Base-by-base conservation (phyloP, 1,284 basidiomycete species). In the Naganishia albida region DNA sequence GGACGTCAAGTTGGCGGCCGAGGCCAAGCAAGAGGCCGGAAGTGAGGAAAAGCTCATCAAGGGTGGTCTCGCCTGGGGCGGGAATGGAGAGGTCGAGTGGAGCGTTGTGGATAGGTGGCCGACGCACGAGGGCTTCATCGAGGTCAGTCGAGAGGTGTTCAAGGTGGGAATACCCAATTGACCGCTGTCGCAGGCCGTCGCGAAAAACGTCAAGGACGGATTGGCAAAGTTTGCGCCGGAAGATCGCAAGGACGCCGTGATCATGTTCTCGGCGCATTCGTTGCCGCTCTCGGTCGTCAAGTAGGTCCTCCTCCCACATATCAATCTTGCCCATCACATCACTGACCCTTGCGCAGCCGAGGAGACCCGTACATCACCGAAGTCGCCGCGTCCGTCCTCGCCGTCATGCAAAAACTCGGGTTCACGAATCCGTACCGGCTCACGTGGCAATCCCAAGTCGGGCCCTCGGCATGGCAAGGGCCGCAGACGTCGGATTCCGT, bases 41-140 rank as follows among this genome's bases (percentile, higher is more conserved):
- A 72, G 76, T 56, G 74, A 79, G 70, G 57, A 72, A n/a, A 71
- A 67, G 81, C 74, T 72, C 78, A 84, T 48, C 85, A 85, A 48
- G 83, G 85, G 52, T 73, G 84, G 65, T 78, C 83, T 3, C 12
- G 74, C 73, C 42, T 76, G 76, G 75, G 71, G 78, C 53, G 74
- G 73, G 12, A 84, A 86, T 54, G 83, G 80, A 42, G 74, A 81
- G 66, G 86, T 99, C 42, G 85, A 93, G 74, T 99, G 96, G 96
- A 96, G 91, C 75, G 91, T 98, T 13, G 91, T 99, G 74, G 96
- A 99, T 80, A 85, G 96, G 55, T 99, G 96, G 96, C 93, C 93
- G 6, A 93, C 91, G 7, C 91, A 99, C 77, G 84, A 88, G 13
- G 93, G 95, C 3, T 89, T 99, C 72, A 85, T 99, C 67, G 91